A percentile compares a stretch with the other conserved stretches of the same genome.
These are phyloP conservation scores for Neurospora crassa DNA, from an alignment of 2,329 filamentous ascomycete genomes.

Conservation along the genomic window DNA sequence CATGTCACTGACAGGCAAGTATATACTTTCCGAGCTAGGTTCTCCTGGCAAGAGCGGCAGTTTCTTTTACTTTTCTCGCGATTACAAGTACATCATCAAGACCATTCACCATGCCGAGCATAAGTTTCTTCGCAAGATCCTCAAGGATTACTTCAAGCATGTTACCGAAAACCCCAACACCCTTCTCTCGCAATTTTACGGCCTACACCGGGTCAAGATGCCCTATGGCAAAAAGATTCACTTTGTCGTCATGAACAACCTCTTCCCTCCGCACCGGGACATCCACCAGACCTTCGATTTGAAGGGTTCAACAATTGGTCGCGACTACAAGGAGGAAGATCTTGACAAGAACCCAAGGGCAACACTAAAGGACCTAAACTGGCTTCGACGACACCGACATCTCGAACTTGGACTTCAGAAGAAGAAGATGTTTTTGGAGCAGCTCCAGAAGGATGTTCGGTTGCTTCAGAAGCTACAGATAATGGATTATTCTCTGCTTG, in stretches of 20 bases:
- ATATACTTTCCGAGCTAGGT: conserved; percentile 92
- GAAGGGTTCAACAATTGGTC: conserved; percentile 90
- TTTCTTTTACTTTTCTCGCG: conserved; percentile 98
- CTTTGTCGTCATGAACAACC: conserved; percentile 99
- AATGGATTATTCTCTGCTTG: conserved; percentile 95
- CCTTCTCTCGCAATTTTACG: conserved; percentile 94
- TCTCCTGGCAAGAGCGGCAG: conserved; percentile 97
- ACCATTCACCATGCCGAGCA: conserved; percentile 95
- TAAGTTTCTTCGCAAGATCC: conserved; percentile 73
- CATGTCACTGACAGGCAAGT: conserved; percentile 96
- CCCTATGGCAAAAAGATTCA: conserved; percentile 97
- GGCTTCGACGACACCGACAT: conserved; percentile 76
- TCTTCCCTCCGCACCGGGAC: conserved; percentile 93
- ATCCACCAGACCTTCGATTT: conserved; percentile 96
- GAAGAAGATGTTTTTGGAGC: conserved; percentile 78
- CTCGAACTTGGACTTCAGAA: conserved; percentile 85
- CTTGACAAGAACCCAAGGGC: conserved; percentile 82
- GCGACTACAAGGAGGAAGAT: conserved; percentile 84
- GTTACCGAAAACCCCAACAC: conserved; percentile 93
- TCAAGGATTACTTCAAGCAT: conserved; percentile 89
- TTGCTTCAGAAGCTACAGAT: conserved; percentile 83
- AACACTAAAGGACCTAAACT: conserved; percentile 94
- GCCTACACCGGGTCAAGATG: conserved; percentile 94
- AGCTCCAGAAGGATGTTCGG: conserved; percentile 78
- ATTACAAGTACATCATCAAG: conserved; percentile 99